Percentiles rank a stretch among this genome's conserved stretches.
phyloP scores from a whole-genome alignment of 2,329 filamentous ascomycete genomes.

The Westerdykella ornata region DNA sequence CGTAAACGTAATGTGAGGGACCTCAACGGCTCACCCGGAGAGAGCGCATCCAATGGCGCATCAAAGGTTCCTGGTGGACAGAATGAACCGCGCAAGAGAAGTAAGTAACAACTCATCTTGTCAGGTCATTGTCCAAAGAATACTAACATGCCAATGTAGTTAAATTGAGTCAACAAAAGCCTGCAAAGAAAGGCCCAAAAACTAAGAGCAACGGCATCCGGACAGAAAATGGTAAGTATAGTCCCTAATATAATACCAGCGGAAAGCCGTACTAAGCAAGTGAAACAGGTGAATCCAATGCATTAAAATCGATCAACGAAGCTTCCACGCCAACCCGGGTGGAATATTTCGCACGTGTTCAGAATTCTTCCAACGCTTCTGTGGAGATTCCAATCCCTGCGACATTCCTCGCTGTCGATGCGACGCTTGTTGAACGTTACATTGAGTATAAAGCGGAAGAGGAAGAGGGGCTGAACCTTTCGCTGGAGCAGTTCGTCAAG shows the following conservation, averaged over 20 bases:
- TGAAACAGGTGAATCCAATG: neutral
- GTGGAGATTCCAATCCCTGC: slow-evolving; percentile 6
- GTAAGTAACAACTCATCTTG: too few relatives aligned
- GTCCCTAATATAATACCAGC: neutral
- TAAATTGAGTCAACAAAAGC: neutral
- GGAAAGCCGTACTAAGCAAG: neutral
- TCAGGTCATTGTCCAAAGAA: too few relatives aligned
- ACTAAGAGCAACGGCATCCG: neutral
- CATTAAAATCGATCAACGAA: neutral
- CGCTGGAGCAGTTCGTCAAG: slow-evolving; percentile 10
- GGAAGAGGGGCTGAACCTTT: slow-evolving; percentile 1
- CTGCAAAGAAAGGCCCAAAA: neutral
- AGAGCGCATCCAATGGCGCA: too few relatives aligned
- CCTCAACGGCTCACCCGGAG: too few relatives aligned
- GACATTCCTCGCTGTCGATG: slow-evolving; percentile 3
- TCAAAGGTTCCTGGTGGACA: too few relatives aligned
- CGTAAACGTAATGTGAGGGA: too few relatives aligned
- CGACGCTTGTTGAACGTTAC: slow-evolving; percentile 8
- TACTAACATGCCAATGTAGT: too few relatives aligned
- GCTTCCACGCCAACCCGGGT: neutral
- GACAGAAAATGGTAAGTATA: too few relatives aligned
- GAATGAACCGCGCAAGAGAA: too few relatives aligned
- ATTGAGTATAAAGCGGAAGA: slow-evolving; percentile 7
- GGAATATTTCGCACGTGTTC: slow-evolving; percentile 11
- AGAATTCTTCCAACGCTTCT: slow-evolving; percentile 1